Evolutionary conservation across 2,329 filamentous ascomycete species (phyloP).

Genomic region (Fusarium lyarnte): DNA sequence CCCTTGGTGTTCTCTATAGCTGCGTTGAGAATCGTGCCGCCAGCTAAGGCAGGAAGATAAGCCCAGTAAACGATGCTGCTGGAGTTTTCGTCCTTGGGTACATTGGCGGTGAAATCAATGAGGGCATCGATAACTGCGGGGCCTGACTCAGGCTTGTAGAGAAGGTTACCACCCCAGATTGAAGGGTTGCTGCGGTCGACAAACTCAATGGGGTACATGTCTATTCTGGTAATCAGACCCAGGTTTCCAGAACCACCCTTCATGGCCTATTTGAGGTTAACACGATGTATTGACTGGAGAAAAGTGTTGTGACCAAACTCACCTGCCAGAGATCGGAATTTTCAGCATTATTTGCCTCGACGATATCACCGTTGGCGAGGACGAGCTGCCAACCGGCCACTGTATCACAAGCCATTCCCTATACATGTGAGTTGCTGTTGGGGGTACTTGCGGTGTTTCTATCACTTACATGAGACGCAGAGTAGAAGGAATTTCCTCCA

Average conservation of each 20-base stretch:
- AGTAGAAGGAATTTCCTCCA: constrained; percentile 51
- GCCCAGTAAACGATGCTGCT: constrained; percentile 48
- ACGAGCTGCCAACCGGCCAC: constrained; percentile 57
- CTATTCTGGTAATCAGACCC: constrained; percentile 50
- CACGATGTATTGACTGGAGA: too few species aligned
- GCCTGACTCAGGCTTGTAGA: constrained; percentile 37
- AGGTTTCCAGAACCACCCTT: constrained; percentile 60
- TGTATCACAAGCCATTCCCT: constrained; percentile 52
- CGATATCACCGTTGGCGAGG: constrained; percentile 53
- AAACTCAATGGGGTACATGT: constrained; percentile 47
- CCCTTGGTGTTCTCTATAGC: constrained; percentile 47
- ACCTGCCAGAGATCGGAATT: constrained; percentile 56
- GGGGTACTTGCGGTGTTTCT: accelerated
- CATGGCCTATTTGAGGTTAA: constrained; percentile 46
- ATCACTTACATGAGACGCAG: constrained; percentile 38
- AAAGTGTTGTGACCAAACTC: not conserved
- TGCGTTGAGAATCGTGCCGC: constrained; percentile 46
- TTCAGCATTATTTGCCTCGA: constrained; percentile 52
- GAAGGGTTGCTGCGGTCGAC: constrained; percentile 38
- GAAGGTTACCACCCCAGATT: constrained; percentile 47
- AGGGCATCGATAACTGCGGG: constrained; percentile 44
- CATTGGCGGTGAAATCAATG: constrained; percentile 46
- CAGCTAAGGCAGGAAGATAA: constrained; percentile 43
- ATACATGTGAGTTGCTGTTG: not conserved
- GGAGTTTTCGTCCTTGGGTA: constrained; percentile 47